phyloP scores from a whole-genome alignment of 2,329 filamentous ascomycete genomes.

The Sclerotinia sclerotiorum region DNA sequence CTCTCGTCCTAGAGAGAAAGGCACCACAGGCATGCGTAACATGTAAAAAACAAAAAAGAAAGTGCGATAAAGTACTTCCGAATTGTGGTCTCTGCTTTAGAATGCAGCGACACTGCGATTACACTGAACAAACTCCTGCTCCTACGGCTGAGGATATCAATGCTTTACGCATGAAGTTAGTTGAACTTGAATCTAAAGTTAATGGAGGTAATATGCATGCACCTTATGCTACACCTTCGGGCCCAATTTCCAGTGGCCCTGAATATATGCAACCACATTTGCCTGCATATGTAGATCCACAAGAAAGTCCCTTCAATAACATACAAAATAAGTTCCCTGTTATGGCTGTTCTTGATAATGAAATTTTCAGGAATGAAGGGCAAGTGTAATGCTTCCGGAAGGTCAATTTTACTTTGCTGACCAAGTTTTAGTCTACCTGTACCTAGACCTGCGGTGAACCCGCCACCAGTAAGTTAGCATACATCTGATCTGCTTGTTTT shows the following conservation, averaged over 20 bases:
- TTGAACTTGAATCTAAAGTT: slow-evolving; percentile 44
- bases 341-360: slow-evolving; percentile 47
- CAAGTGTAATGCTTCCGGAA: slow-evolving; percentile 21
- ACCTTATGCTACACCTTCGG: slow-evolving; percentile 34
- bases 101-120: slow-evolving; percentile 46
- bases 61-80: slow-evolving; percentile 53
- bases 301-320: slow-evolving; percentile 35
- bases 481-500: background rate
- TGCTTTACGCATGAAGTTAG: slow-evolving; percentile 42
- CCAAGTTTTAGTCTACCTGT: slow-evolving; percentile 40
- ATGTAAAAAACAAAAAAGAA: slow-evolving; percentile 51
- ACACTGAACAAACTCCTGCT: slow-evolving; percentile 41
- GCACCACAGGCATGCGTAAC: slow-evolving; percentile 47
- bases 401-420: slow-evolving; percentile 2
- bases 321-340: slow-evolving; percentile 44
- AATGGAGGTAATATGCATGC: slow-evolving; percentile 34
- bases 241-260: slow-evolving; percentile 13
- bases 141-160: slow-evolving; percentile 46
- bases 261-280: slow-evolving; percentile 31
- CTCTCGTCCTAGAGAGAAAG: slow-evolving; percentile 27
- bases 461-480: slow-evolving; percentile 13
- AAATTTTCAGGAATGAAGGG: slow-evolving; percentile 43
- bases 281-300: slow-evolving; percentile 29
- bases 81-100: slow-evolving; percentile 49
- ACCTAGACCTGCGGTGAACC: slow-evolving; percentile 40